Percentiles rank a stretch among this genome's conserved stretches.
Conservation (phyloP, 805 yeast genomes). For the Blastobotrys muscicola region DNA sequence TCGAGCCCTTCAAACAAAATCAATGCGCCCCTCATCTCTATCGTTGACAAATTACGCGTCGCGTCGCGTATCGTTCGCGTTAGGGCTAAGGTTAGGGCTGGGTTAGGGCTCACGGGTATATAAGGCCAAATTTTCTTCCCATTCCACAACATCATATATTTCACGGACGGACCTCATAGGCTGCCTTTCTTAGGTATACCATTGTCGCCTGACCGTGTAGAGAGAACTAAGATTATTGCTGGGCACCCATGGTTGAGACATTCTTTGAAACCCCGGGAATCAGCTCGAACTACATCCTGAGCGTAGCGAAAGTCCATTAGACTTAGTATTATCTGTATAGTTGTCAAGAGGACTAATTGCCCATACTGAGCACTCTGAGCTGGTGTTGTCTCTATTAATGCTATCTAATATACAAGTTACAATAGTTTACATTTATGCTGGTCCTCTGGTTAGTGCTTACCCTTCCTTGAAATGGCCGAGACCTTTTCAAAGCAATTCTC, state of each 20-base stretch:
- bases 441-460: too few relatives aligned
- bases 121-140: constrained; percentile 3
- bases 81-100: too few relatives aligned
- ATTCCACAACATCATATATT: constrained; percentile 12
- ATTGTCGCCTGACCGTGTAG: constrained; percentile 14
- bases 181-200: background rate
- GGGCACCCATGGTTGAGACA: constrained; percentile 28
- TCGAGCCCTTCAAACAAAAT: constrained; percentile 89
- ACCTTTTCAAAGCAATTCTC: constrained; percentile 8
- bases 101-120: too few relatives aligned
- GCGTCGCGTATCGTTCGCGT: too few relatives aligned
- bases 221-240: constrained; percentile 23
- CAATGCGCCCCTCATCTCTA: constrained; percentile 49
- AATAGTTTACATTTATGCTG: too few relatives aligned
- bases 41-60: background rate
- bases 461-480: background rate
- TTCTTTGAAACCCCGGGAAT: constrained; percentile 26
- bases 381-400: background rate
- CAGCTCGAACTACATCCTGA: constrained; percentile 27
- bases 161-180: constrained; percentile 13
- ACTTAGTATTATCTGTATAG: too few relatives aligned
- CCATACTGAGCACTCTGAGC: too few relatives aligned
- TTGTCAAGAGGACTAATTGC: too few relatives aligned
- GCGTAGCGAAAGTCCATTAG: too few relatives aligned
- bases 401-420: background rate